These are phyloP conservation scores for Suhomyces chickasaworum DNA, from an alignment of 1,139 yeast species.

Conservation along the genomic window DNA sequence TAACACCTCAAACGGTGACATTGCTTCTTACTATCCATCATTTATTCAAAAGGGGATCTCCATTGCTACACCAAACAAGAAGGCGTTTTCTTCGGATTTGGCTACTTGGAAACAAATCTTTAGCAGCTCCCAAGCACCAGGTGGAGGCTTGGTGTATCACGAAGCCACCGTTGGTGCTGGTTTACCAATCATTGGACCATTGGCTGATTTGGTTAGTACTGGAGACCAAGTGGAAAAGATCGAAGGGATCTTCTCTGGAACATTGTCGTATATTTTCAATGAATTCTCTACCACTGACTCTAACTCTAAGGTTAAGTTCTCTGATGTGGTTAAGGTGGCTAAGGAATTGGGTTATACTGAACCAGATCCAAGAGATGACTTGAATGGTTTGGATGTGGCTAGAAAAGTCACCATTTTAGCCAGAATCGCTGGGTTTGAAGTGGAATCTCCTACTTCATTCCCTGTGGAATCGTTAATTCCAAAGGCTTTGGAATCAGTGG, in stretches of 20 bases:
- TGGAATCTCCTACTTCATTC: slow-evolving; percentile 93
- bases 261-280: slow-evolving; percentile 94
- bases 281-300: slow-evolving; percentile 75
- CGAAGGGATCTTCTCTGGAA: slow-evolving; percentile 96
- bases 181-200: slow-evolving; percentile 85
- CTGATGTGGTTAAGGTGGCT: slow-evolving; percentile 87
- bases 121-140: slow-evolving; percentile 47
- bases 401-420: slow-evolving; percentile 96
- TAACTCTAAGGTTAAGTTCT: slow-evolving; percentile 64
- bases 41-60: slow-evolving; percentile 80
- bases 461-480: slow-evolving; percentile 95
- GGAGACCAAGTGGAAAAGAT: slow-evolving; percentile 90
- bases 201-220: slow-evolving; percentile 82
- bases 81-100: slow-evolving; percentile 87
- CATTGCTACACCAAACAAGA: slow-evolving; percentile 96
- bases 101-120: slow-evolving; percentile 78
- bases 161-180: slow-evolving; percentile 99
- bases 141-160: slow-evolving; percentile 85
- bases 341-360: slow-evolving; percentile 94
- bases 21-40: slow-evolving; percentile 76
- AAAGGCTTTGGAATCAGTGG: slow-evolving; percentile 72
- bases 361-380: slow-evolving; percentile 98
- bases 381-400: slow-evolving; percentile 97
- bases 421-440: slow-evolving; percentile 82
- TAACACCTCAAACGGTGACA: slow-evolving; percentile 81